phyloP scores from a whole-genome alignment of 192 early-diverging fungal species.

The Diversispora eburnea region DNA sequence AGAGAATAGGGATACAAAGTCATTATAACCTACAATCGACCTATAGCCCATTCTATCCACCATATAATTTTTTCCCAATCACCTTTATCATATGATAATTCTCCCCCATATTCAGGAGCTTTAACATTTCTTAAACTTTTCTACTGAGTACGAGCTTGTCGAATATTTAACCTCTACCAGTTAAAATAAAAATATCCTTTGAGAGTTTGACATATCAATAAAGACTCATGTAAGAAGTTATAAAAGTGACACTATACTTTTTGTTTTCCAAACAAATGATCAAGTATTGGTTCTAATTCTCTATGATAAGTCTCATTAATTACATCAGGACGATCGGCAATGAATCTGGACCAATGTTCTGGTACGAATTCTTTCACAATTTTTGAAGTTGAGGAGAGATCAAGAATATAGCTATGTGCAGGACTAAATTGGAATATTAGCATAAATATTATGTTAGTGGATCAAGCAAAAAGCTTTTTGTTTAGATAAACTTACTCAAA shows the following conservation, averaged over 20 bases:
- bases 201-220: neutral
- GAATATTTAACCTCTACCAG: neutral
- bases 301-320: slow-evolving; percentile 14
- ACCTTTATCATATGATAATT: slow-evolving; percentile 28
- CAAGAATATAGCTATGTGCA: slow-evolving; percentile 24
- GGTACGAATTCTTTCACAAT: slow-evolving; percentile 12
- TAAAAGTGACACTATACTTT: slow-evolving; percentile 3
- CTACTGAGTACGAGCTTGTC: slow-evolving; percentile 24
- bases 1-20: neutral
- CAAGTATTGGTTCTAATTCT: slow-evolving; percentile 16
- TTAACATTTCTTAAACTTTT: slow-evolving; percentile 16
- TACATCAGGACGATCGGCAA: slow-evolving; percentile 13
- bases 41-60: slow-evolving; percentile 22
- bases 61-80: slow-evolving; percentile 28
- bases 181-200: neutral
- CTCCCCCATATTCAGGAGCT: slow-evolving; percentile 8
- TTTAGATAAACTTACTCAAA: slow-evolving; percentile 20
- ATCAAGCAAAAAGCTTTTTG: neutral
- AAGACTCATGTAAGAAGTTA: neutral
- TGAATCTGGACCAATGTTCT: slow-evolving; percentile 13
- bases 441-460: neutral
- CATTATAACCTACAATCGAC: slow-evolving; percentile 23
- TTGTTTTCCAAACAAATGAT: slow-evolving; percentile 22
- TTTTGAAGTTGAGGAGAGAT: slow-evolving; percentile 25
- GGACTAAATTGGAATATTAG: slow-evolving; percentile 21